Conservation (phyloP, 331 rosid species). For the Pyrus hybrid region DNA sequence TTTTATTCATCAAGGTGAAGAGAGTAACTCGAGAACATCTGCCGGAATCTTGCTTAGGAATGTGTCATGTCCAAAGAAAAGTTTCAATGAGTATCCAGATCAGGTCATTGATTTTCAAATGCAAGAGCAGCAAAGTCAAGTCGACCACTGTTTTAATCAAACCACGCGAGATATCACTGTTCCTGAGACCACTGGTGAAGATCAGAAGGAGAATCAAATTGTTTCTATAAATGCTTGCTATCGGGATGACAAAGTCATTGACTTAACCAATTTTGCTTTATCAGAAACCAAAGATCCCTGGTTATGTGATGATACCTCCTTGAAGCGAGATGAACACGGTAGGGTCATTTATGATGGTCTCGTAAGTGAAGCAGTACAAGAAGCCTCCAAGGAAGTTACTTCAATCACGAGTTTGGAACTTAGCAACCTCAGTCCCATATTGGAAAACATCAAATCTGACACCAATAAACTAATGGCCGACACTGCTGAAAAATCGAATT, state of each 20-base stretch:
- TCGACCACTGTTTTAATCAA: conserved; percentile 3
- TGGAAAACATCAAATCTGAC: conserved; percentile 13
- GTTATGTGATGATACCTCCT: conserved; percentile 13
- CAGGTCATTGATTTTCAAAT: conserved; percentile 8
- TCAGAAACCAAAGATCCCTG: conserved; percentile 23
- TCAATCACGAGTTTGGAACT: conserved; percentile 21
- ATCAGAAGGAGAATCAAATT: conserved; percentile 14
- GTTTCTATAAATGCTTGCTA: conserved; percentile 9
- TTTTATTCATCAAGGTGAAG: conserved; percentile 15
- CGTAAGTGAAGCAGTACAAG: conserved; percentile 19
- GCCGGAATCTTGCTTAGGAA: conserved; percentile 13
- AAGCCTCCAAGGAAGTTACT: conserved; percentile 16
- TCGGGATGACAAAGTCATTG: conserved; percentile 5
- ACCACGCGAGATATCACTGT: background rate
- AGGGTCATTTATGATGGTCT: conserved; percentile 25
- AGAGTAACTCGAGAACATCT: conserved; percentile 6
- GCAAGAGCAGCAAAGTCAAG: conserved; percentile 15
- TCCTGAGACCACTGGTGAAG: conserved; percentile 17
- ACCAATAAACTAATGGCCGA: conserved; percentile 9
- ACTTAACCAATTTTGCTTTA: conserved; percentile 2
- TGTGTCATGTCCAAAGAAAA: conserved; percentile 10
- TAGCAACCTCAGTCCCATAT: conserved; percentile 6
- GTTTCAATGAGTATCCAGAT: conserved; percentile 14
- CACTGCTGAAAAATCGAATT: conserved; percentile 14
- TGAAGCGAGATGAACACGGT: conserved; percentile 17